These are phyloP conservation scores for Phalaenopsis hybrid DNA, from an alignment of 116 monocot genomes.

Conservation along the genomic window DNA sequence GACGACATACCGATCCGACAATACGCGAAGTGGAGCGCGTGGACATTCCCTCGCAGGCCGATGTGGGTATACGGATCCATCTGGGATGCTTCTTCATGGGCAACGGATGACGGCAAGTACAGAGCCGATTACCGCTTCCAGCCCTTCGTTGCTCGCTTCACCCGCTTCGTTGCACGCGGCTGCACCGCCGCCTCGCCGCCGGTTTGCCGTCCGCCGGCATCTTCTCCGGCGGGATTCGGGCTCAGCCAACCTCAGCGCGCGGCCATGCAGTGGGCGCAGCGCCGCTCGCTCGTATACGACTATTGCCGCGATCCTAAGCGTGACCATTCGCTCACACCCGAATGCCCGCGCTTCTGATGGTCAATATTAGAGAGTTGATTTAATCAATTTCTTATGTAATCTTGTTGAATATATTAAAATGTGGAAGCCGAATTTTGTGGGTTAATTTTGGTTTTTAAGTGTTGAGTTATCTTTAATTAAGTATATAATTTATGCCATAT, in stretches of 20 bases:
- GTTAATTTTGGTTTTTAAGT: too few species aligned
- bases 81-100: constrained; percentile 90
- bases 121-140: constrained; percentile 58
- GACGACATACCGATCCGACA: constrained; percentile 65
- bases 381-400: too few species aligned
- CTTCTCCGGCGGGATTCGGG: constrained; percentile 33
- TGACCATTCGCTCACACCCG: constrained; percentile 60
- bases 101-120: constrained; percentile 66
- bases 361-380: too few species aligned
- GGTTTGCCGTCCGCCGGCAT: constrained; percentile 37
- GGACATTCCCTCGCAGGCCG: constrained; percentile 50
- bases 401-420: too few species aligned
- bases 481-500: too few species aligned
- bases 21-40: constrained; percentile 32
- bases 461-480: too few species aligned
- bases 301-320: constrained; percentile 63
- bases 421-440: too few species aligned
- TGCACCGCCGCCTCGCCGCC: constrained; percentile 29
- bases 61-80: constrained; percentile 87
- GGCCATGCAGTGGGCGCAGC: constrained; percentile 68
- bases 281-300: constrained; percentile 56
- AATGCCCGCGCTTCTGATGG: constrained; percentile 25
- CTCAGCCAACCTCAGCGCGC: constrained; percentile 41
- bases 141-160: constrained; percentile 56
- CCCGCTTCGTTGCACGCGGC: constrained; percentile 33